Conservation (phyloP, 192 early-diverging fungal species). For the Dissophora ornata region DNA sequence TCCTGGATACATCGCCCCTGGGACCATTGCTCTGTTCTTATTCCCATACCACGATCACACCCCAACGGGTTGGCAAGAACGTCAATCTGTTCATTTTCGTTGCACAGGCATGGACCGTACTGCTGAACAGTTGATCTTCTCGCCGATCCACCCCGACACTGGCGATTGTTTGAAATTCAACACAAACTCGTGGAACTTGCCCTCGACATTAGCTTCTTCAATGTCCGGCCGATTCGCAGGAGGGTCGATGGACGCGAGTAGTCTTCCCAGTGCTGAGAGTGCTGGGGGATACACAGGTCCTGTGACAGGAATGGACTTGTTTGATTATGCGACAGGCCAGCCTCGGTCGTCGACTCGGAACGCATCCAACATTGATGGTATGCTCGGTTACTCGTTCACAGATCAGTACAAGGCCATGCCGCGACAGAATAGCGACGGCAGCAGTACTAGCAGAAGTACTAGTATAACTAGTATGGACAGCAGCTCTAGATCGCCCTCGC, state of each 20-base stretch:
- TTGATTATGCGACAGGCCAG: conserved; percentile 33
- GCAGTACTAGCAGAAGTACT: too few relatives aligned
- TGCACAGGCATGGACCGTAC: conserved; percentile 35
- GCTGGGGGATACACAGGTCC: conserved; percentile 6
- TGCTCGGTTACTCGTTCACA: conserved; percentile 14
- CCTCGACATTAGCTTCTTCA: too few relatives aligned
- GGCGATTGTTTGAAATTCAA: conserved; percentile 29
- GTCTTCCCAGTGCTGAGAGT: too few relatives aligned
- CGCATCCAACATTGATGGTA: not conserved
- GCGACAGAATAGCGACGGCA: not conserved
- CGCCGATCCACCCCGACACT: conserved; percentile 10
- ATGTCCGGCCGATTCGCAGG: not conserved
- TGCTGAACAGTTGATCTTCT: conserved; percentile 35
- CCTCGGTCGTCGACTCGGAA: not conserved
- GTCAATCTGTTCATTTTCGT: conserved; percentile 23
- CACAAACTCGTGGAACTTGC: conserved; percentile 43
- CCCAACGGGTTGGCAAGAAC: conserved; percentile 43
- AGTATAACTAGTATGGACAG: not conserved
- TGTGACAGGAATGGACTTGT: conserved; percentile 24
- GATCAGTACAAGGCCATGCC: conserved; percentile 5
- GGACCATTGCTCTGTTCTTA: conserved; percentile 27
- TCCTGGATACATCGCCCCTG: conserved; percentile 35
- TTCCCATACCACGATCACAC: conserved; percentile 48
- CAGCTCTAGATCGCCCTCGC: not conserved
- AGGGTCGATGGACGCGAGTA: too few relatives aligned